Evolutionary conservation across 2,329 filamentous ascomycete species (phyloP), one percentile per base, ranked within the genome.

Genomic region (Aaosphaeria pasadenensis): DNA sequence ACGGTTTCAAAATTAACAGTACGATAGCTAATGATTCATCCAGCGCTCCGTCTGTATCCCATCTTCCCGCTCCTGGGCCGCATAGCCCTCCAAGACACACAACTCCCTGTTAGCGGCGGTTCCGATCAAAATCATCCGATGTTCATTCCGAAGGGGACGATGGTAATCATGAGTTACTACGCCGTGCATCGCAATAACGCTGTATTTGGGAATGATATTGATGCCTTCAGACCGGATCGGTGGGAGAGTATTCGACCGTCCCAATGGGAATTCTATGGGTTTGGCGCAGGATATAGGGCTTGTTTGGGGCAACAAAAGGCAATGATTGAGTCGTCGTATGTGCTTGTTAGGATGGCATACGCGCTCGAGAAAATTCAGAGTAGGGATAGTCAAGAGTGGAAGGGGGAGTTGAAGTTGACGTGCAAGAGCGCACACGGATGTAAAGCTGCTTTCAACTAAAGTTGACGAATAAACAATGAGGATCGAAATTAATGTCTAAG

Each of bases 111-210:
- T 9, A 56, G 58, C 7, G 58, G 53, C 11, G 58, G 56, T 7
- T 33, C 46, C 6, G n/a, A 47, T 4, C 39, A 47, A 9, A 30
- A 48, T 7, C 17, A 35, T 5, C 57, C 53, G 1, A 39, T 56
- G 7, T 52, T 47, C 42, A 40, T 56, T 7, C 48, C 51, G 4
- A 44, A 45, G 35, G 55, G 53, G 9, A 48, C 49, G 1, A 29
- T 35, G 5, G 47, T 42, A 6, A 30, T 45, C 3, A 77, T 75
- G 50, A 60, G 53, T 9, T 62, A 71, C 6, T 76, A 72, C 51
- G 53, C 69, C 13, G 74, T 79, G 60, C 77, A 80, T 52, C 66
- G 73, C 28, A 43, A 52, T 30, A 39, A 48, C 5, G 5, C 38
- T 1, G 47, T 56, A 1, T 56, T 58, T 28, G 58, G 58, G 1